Conservation (phyloP, 2,329 filamentous ascomycete genomes). For the Cercospora sp. region DNA sequence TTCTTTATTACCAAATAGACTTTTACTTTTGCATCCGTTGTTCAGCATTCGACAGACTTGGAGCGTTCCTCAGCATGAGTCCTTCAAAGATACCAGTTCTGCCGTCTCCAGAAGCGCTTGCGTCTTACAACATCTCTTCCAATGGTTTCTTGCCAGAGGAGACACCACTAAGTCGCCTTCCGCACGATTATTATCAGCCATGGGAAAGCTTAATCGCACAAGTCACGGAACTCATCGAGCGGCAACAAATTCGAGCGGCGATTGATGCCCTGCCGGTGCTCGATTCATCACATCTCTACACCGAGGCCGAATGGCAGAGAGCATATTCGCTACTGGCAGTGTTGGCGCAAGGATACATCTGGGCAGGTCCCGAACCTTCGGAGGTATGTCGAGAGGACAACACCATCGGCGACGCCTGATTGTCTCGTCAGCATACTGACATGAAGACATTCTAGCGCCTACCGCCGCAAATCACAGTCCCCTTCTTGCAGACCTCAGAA, state of each 20-base stretch:
- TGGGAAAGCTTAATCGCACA: conserved; percentile 86
- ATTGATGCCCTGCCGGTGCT: conserved; percentile 79
- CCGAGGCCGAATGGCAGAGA: conserved; percentile 85
- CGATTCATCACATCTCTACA: conserved; percentile 75
- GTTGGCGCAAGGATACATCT: conserved; percentile 81
- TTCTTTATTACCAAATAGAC: neutral
- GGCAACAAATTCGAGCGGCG: conserved; percentile 72
- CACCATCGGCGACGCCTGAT: neutral
- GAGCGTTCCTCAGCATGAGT: conserved; percentile 26
- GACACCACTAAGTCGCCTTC: conserved; percentile 72
- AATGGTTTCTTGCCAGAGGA: conserved; percentile 83
- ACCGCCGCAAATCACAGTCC: conserved; percentile 77
- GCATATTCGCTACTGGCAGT: conserved; percentile 78
- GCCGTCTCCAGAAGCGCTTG: conserved; percentile 26
- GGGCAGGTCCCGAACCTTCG: conserved; percentile 73
- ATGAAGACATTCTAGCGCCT: conserved; percentile 51
- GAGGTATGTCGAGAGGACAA: conserved; percentile 42
- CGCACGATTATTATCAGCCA: conserved; percentile 88
- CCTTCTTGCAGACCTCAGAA: conserved; percentile 72
- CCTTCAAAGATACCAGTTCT: conserved; percentile 29
- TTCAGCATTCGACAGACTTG: neutral
- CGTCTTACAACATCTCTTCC: conserved; percentile 30
- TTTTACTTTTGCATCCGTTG: neutral
- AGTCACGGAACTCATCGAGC: conserved; percentile 78
- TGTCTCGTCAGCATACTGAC: neutral